Base-by-base conservation (phyloP, 2,329 filamentous ascomycete genomes). In the Rhexocercosporidium sp. region DNA sequence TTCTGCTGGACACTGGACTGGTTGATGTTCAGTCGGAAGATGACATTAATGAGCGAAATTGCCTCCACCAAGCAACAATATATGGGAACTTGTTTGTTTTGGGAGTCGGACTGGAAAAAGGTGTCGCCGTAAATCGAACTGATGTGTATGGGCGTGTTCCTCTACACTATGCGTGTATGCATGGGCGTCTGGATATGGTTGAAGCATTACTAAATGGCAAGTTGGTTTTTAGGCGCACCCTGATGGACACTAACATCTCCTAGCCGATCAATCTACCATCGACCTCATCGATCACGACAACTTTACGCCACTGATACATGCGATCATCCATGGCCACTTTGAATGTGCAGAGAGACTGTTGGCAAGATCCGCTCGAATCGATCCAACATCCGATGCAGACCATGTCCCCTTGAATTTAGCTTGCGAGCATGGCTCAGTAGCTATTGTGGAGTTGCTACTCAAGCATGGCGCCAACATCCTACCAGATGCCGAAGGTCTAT, bases 31-130 rank as follows among this genome's bases (percentile, higher is more conserved):
- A 93, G 75, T 96, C 94, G 0, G 93, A 97, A 74, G 96, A 99
- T 77, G 94, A 97, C 75, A 98, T 99, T 78, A 99, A 98, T 75
- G 95, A 97, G 81, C 88, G 96, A 47, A 99, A 97, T 75, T 97
- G 94, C 76, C 84, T 99, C 56, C 96, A 99, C 75, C 96, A 98
- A 80, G 93, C 96, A n/a, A 91, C 94, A 0, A 97, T 98, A 62
- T 97, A 96, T 69, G 94, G 94, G 22, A 94, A 94, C 75, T 81
- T 86, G 11, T 90, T 92, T 72, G 92, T 97, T 34, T 82, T 98
- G 66, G 83, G 87, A 60, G 89, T 91, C 71, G 94, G 92, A 3
- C 82, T 99, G n/a, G 82, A 86, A 1, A 88, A 86, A 54, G 88
- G 87, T 4, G 93, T 97, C 39, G 89, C 94, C 69, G 89, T 94